phyloP scores from a whole-genome alignment of 345 rosid genomes.

The Bruguiera sexangula region DNA sequence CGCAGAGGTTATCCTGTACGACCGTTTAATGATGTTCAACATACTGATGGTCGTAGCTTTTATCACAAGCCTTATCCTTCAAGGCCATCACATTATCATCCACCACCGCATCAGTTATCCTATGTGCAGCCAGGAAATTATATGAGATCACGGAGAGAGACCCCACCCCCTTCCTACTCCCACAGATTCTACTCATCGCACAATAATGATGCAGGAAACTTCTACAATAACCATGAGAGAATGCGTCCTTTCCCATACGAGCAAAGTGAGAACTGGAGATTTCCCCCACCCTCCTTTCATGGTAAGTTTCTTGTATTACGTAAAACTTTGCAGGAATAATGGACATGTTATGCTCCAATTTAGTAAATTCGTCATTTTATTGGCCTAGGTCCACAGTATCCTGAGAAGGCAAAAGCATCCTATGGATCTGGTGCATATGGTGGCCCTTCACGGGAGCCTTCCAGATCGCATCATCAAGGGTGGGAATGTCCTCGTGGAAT shows the following conservation, averaged over 20 bases:
- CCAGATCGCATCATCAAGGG: conserved; percentile 52
- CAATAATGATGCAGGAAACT: conserved; percentile 46
- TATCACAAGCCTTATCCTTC: conserved; percentile 58
- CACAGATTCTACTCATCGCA: conserved; percentile 47
- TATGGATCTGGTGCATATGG: conserved; percentile 50
- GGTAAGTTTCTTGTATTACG: conserved; percentile 39
- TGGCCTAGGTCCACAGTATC: conserved; percentile 53
- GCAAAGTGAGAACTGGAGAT: conserved; percentile 62
- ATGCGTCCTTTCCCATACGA: conserved; percentile 60
- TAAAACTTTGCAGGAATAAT: neutral
- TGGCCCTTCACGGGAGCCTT: conserved; percentile 54
- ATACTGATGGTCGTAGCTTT: conserved; percentile 43
- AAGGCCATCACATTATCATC: conserved; percentile 55
- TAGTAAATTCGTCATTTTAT: neutral
- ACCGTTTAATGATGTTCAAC: conserved; percentile 38
- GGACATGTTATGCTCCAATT: conserved; percentile 1
- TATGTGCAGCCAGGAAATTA: conserved; percentile 54
- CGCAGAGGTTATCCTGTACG: conserved; percentile 41
- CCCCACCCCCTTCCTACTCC: conserved; percentile 47
- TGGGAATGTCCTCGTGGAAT: conserved; percentile 59
- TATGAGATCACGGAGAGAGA: conserved; percentile 52
- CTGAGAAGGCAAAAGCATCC: conserved; percentile 47
- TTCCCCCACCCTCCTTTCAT: conserved; percentile 45
- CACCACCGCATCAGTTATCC: conserved; percentile 66
- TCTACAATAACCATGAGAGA: conserved; percentile 65